A percentile compares a stretch with the other conserved stretches of the same genome.
Evolutionary conservation across 2,329 filamentous ascomycete genomes (phyloP).

Genomic region (Claviceps spartinae): DNA sequence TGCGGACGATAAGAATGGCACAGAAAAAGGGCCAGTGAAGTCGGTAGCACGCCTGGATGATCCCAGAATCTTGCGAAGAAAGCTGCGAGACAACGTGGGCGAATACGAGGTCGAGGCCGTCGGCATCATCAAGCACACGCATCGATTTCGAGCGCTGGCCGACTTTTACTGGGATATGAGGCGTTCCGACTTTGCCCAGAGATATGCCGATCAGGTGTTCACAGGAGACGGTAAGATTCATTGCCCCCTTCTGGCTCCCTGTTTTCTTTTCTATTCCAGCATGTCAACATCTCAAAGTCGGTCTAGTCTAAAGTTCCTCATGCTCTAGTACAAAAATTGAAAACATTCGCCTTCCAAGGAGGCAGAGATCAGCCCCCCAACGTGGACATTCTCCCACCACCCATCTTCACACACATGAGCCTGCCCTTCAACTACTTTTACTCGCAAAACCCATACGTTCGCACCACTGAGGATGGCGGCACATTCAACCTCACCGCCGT

Average conservation of each 20-base stretch:
- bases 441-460: slow-evolving; percentile 71
- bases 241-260: background rate
- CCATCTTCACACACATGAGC: slow-evolving; percentile 60
- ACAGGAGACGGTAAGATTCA: slow-evolving; percentile 49
- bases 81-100: slow-evolving; percentile 55
- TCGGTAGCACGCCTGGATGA: slow-evolving; percentile 37
- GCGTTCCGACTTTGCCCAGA: slow-evolving; percentile 53
- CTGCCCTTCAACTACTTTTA: slow-evolving; percentile 71
- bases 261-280: background rate
- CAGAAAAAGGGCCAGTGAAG: slow-evolving; percentile 16
- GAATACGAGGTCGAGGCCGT: slow-evolving; percentile 56
- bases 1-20: slow-evolving; percentile 4
- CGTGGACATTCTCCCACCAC: slow-evolving; percentile 65
- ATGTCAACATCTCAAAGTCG: background rate
- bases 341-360: slow-evolving; percentile 52
- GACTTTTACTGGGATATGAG: slow-evolving; percentile 75
- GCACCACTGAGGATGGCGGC: slow-evolving; percentile 41
- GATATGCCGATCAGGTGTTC: slow-evolving; percentile 57
- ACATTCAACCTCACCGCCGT: slow-evolving; percentile 47
- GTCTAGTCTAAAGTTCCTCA: background rate
- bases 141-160: slow-evolving; percentile 76
- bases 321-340: slow-evolving; percentile 33
- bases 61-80: slow-evolving; percentile 43
- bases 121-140: slow-evolving; percentile 62
- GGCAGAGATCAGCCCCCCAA: slow-evolving; percentile 44